Base-by-base conservation (phyloP, 2,329 filamentous ascomycete genomes). In the Claviceps sp. region DNA sequence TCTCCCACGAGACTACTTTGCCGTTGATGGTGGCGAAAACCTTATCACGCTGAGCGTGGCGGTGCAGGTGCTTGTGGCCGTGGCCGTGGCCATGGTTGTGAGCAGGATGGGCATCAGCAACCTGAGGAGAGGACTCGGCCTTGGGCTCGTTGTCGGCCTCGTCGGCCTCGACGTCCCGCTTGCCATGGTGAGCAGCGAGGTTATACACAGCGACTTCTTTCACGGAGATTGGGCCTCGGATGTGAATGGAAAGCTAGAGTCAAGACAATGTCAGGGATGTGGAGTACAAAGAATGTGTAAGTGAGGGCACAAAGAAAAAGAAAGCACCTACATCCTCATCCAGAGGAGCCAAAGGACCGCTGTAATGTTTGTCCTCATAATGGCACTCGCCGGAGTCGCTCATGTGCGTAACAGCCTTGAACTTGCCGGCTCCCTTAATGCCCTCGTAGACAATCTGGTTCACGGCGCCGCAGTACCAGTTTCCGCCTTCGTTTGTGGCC, bases 191-290 rank as follows among this genome's bases (percentile, higher is more conserved):
- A 22, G 62, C 56, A 26, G 70, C 70, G n/a, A 79, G 74, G 46
- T 72, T 75, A 66, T 88, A 90, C 51, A 82, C 81, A 11, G 84
- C 86, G 51, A 88, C 73, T 58, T 86, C 76, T 61, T 79, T 80
- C 37, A 90, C 63, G 41, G 76, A 68, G 58, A 86, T 65, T 1
- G 86, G 85, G 3, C 86, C 86, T 58, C 85, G 82, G 61, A 89
- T 74, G 63, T 88, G 82, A 55, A 87, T 66, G 1, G 84, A 86
- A 34, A 89, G 72, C 84, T 88, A 54, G 30, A 34, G 30, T 34
- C 30, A 0, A 30, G 50, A 55, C 20, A 34, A 13, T 7, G 55
- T 53, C 44, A 42, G 48, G n/a, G 8, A 48, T 41, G 47, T 14
- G 20, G 16, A n/a, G 8, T n/a, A 6, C 20, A 38, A 30, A n/a